phyloP scores from a whole-genome alignment of 2,329 filamentous ascomycete genomes.

The Microascus cirrosus region DNA sequence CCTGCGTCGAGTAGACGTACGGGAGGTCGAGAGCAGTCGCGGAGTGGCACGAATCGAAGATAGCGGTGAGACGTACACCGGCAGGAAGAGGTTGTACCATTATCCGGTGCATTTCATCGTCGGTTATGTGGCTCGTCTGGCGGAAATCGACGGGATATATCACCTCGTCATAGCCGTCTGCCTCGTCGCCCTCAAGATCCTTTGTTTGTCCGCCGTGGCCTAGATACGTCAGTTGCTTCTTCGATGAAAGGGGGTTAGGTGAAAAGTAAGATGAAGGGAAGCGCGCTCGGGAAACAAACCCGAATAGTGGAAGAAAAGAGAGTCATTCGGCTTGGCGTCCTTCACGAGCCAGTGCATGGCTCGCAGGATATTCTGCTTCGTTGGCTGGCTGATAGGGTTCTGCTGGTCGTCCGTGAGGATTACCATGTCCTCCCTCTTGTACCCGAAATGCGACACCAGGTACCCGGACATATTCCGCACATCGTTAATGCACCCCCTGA shows the following conservation, averaged over 20 bases:
- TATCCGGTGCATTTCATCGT: slow-evolving; percentile 72
- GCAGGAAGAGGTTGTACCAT: slow-evolving; percentile 48
- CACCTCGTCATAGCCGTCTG: slow-evolving; percentile 73
- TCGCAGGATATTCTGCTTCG: slow-evolving; percentile 85
- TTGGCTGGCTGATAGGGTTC: slow-evolving; percentile 93
- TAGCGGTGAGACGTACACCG: slow-evolving; percentile 49
- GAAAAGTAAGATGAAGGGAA: background rate
- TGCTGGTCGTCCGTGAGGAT: slow-evolving; percentile 93
- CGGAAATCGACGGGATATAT: slow-evolving; percentile 78
- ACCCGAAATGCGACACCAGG: slow-evolving; percentile 78
- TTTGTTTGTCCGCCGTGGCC: slow-evolving; percentile 74
- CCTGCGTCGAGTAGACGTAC: slow-evolving; percentile 59
- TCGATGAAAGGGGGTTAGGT: slow-evolving; percentile 4
- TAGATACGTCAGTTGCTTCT: slow-evolving; percentile 15
- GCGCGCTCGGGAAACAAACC: slow-evolving; percentile 35
- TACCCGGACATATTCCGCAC: slow-evolving; percentile 95
- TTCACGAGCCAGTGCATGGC: slow-evolving; percentile 99
- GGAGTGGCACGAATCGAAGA: slow-evolving; percentile 57
- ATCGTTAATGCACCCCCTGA: slow-evolving; percentile 92
- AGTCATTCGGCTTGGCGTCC: slow-evolving; percentile 84
- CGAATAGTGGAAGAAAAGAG: slow-evolving; percentile 95
- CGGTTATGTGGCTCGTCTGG: slow-evolving; percentile 68
- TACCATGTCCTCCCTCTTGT: slow-evolving; percentile 94
- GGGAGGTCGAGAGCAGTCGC: slow-evolving; percentile 55
- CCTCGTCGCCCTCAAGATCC: slow-evolving; percentile 69